Evolutionary conservation across 768 basidiomycete species (phyloP).

Genomic region (Paxillus rubicundulus): DNA sequence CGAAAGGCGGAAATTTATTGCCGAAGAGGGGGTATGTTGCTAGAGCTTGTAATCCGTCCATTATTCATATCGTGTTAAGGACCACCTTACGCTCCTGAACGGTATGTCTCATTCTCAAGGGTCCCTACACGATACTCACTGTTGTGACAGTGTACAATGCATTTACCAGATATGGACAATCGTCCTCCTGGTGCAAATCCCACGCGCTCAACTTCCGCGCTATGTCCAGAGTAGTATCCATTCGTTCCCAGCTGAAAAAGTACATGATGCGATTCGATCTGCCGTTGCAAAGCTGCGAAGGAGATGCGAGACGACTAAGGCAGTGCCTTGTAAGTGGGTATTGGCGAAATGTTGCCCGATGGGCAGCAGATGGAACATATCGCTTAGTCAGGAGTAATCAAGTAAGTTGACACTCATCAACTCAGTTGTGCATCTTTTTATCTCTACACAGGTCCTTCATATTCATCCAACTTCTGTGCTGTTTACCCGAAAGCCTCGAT

Average conservation of each 20-base stretch:
- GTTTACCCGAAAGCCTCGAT: slow-evolving; percentile 87
- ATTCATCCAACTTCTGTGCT: slow-evolving; percentile 93
- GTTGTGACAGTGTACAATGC: slow-evolving; percentile 78
- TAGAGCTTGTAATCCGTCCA: background rate
- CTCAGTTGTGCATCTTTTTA: background rate
- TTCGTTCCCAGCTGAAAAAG: slow-evolving; percentile 91
- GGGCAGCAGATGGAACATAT: slow-evolving; percentile 92
- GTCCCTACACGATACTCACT: slow-evolving; percentile 3
- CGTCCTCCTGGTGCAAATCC: slow-evolving; percentile 89
- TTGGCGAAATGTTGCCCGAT: slow-evolving; percentile 90
- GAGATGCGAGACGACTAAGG: slow-evolving; percentile 79
- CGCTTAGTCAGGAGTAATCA: slow-evolving; percentile 82
- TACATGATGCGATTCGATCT: slow-evolving; percentile 90
- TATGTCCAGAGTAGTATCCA: slow-evolving; percentile 90
- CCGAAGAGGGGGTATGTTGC: slow-evolving; percentile 88
- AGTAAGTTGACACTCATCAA: slow-evolving; percentile 41
- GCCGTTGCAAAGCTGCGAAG: slow-evolving; percentile 82
- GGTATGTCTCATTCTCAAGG: slow-evolving; percentile 42
- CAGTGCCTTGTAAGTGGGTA: slow-evolving; percentile 90
- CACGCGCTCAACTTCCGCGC: slow-evolving; percentile 94
- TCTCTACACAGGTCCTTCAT: slow-evolving; percentile 60
- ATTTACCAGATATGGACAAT: slow-evolving; percentile 77
- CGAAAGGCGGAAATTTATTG: slow-evolving; percentile 93
- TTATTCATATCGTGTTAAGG: slow-evolving; percentile 44
- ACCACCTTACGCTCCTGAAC: slow-evolving; percentile 92